These are phyloP conservation scores for Fusarium robinianum DNA, from an alignment of 2,329 filamentous ascomycete genomes.

Conservation along the genomic window DNA sequence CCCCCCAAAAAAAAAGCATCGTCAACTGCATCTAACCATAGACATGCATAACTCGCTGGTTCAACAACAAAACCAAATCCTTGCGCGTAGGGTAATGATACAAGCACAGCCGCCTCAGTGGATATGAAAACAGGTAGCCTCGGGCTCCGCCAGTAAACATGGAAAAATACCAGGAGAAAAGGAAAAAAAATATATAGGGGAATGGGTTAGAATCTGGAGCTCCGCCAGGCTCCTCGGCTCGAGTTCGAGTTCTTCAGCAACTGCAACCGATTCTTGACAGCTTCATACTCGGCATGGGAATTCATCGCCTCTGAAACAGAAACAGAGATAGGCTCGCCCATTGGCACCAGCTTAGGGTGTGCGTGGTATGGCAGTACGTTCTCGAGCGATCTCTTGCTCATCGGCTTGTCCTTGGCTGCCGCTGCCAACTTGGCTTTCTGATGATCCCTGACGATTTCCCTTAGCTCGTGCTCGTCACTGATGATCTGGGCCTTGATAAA, in stretches of 20 bases:
- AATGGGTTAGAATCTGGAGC: conserved; percentile 33
- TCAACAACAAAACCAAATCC: too few species aligned
- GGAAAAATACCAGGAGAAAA: not conserved
- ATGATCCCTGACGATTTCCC: conserved; percentile 68
- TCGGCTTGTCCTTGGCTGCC: conserved; percentile 30
- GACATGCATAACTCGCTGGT: too few species aligned
- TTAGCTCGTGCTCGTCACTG: conserved; percentile 72
- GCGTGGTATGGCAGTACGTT: conserved; percentile 45
- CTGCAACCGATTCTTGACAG: conserved; percentile 33
- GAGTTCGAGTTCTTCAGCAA: conserved; percentile 30
- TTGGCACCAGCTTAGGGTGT: conserved; percentile 40
- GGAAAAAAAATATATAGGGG: conserved; percentile 18
- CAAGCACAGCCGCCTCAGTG: not conserved
- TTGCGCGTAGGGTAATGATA: too few species aligned
- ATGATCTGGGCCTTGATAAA: conserved; percentile 88
- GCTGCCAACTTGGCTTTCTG: conserved; percentile 43
- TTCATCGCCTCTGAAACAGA: conserved; percentile 40
- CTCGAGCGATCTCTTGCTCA: conserved; percentile 36
- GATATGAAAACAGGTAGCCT: too few species aligned
- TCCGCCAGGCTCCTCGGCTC: conserved; percentile 32
- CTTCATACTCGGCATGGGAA: conserved; percentile 26
- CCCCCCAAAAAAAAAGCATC: too few species aligned
- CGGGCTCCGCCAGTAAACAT: too few species aligned
- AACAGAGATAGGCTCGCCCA: conserved; percentile 44
- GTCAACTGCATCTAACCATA: too few species aligned